Evolutionary conservation across 1,284 basidiomycete genomes (phyloP), one percentile per base, ranked within the genome.

Genomic region (Rhodotorula sp.): DNA sequence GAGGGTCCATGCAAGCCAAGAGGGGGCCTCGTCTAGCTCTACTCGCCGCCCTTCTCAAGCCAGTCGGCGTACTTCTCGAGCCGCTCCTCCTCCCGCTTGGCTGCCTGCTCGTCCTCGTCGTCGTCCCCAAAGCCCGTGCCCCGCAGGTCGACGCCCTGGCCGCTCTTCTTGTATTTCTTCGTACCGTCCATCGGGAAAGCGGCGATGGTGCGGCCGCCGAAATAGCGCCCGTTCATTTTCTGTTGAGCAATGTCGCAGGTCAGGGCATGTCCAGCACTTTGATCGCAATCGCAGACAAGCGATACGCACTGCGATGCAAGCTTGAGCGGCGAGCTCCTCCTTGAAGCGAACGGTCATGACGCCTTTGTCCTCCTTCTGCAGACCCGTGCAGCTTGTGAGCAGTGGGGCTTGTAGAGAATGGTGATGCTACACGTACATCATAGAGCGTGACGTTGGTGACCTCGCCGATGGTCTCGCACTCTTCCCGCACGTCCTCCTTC

Each of bases 401-500:
- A 7, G 21, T 25, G 7, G 19, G 4, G 25, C 16, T 17, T 12
- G 12, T 1, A 64, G 53, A 52, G 50, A 45, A 61, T 44, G 27
- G 19, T 12, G 19, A 42, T 14, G n/a, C 14, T 10, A 13, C 7
- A 86, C 92, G 82, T 80, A 96, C 93, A 83, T 99, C 96, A 81
- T 96, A 99, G 46, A 99, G 82, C n/a, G 93, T 89, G 0, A 98
- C 92, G 78, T 93, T 97, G 1, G 95, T 99, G 3, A 99, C 96
- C 75, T 92, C 89, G n/a, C 97, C 97, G 17, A 99, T 82, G 0
- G 86, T 86, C 64, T 90, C 89, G 74, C 93, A 97, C 79, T 99
- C 96, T 53, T 97, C 93, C 67, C 96, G 87, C 14, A 99, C 94
- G 77, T 99, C 96, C 77, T 97, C 91, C 80, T 97, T 97, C 64